A percentile compares a stretch with the other conserved stretches of the same genome.
phyloP scores from a whole-genome alignment of 108 stramenopile species.

The Pseudonitzschia delicatissima region DNA sequence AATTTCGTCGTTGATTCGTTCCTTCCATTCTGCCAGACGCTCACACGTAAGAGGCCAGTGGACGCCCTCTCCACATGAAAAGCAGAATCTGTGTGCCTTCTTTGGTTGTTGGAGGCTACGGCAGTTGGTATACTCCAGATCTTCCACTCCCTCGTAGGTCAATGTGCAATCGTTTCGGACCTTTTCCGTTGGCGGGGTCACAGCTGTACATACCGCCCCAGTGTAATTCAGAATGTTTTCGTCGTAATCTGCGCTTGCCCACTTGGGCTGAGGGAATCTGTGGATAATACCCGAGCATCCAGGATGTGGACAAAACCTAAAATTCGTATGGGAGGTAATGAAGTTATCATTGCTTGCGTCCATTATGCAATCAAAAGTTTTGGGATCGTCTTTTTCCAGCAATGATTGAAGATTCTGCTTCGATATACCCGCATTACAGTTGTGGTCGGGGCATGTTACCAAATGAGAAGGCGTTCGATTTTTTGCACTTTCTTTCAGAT shows the following conservation, averaged over 20 bases:
- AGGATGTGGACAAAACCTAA: slow-evolving; percentile 47
- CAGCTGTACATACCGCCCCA: slow-evolving; percentile 46
- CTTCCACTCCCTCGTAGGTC: slow-evolving; percentile 53
- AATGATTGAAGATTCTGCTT: slow-evolving; percentile 14
- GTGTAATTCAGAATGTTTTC: slow-evolving; percentile 25
- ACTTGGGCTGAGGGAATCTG: slow-evolving; percentile 14
- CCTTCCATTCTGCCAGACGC: slow-evolving; percentile 46
- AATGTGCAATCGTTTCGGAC: slow-evolving; percentile 6
- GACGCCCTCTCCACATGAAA: slow-evolving; percentile 37
- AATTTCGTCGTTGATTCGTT: slow-evolving; percentile 43
- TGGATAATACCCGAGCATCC: slow-evolving; percentile 47
- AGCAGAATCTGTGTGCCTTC: slow-evolving; percentile 58
- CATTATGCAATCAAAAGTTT: slow-evolving; percentile 19
- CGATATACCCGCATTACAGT: slow-evolving; percentile 28
- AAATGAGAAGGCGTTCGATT: slow-evolving; percentile 15
- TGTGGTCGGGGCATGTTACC: slow-evolving; percentile 49
- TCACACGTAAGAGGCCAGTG: slow-evolving; percentile 59
- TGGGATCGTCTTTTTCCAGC: slow-evolving; percentile 21
- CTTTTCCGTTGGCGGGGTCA: not conserved
- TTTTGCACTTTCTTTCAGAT: slow-evolving; percentile 33
- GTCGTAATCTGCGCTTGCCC: slow-evolving; percentile 19
- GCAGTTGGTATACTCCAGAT: slow-evolving; percentile 26
- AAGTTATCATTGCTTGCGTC: slow-evolving; percentile 40
- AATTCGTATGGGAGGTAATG: slow-evolving; percentile 31
- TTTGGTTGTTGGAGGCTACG: slow-evolving; percentile 28